Evolutionary conservation across 73 alveolate species (phyloP), one percentile per base, ranked within the genome.

Genomic region (Tetrahymena thermophila): DNA sequence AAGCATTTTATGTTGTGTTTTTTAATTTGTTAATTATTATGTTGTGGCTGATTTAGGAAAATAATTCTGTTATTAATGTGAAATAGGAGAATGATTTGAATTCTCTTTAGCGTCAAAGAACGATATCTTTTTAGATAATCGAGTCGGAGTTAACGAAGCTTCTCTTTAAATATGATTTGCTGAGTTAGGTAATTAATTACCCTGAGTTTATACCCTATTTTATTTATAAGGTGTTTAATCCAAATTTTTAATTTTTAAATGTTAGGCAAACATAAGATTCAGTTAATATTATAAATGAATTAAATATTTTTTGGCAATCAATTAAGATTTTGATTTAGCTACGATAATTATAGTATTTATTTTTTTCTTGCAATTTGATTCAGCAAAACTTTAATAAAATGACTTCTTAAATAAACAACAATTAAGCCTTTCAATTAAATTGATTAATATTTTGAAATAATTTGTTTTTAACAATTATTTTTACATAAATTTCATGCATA

Each of bases 231-330:
- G 89, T 28, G 89, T 71, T 71, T 71, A 71, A 71, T 71, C 89
- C 89, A 71, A 71, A 71, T 71, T 71, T 71, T 71, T 71, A 71
- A 28, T 71, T 71, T 71, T 71, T 71, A 71, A 71, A 71, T 71
- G 89, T 71, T 71, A 71, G 89, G 89, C 89, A 31, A 71, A 71
- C 89, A 71, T 71, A 71, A 71, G 89, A 71, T 71, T 71, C 89
- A 71, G 89, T 71, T 71, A 71, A 71, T 71, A 71, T 71, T 25
- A 31, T 71, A 71, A 71, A 71, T 71, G 38, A 71, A 71, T 71
- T 28, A 28, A 28, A 71, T 71, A 71, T 28, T 28, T 71, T 71
- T 71, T 71, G 28, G 15, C 31, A 50, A 50, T 7, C 28, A 50
- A 50, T 50, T 50, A 50, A 50, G 83, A 50, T 71, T 71, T 71